These are phyloP conservation scores for Phytopythium ostracodes DNA, from an alignment of 352 stramenopile genomes.

Conservation along the genomic window DNA sequence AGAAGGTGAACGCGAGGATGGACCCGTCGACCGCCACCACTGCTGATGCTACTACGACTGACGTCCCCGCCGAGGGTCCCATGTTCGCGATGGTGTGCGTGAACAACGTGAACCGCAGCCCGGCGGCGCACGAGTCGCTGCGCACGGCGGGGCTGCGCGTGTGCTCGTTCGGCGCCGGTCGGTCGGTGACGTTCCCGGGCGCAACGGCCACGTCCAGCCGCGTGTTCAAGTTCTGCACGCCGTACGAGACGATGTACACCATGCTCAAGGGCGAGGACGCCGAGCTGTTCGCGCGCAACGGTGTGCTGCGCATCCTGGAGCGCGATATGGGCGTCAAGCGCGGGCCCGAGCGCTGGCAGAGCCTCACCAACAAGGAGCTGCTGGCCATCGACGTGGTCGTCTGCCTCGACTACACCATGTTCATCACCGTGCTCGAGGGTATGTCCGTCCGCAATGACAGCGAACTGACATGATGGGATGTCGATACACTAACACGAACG, in stretches of 20 bases:
- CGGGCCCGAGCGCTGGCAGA: constrained; percentile 74
- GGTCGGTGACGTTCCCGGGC: constrained; percentile 56
- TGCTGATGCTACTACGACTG: too few species aligned
- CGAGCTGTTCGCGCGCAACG: constrained; percentile 50
- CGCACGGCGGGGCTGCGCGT: constrained; percentile 53
- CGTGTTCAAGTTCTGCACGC: constrained; percentile 66
- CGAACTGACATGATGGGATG: too few species aligned
- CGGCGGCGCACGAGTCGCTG: constrained; percentile 64
- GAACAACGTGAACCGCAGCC: constrained; percentile 87
- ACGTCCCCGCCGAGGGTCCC: too few species aligned
- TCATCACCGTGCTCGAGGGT: constrained; percentile 70
- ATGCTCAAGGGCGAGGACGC: constrained; percentile 49
- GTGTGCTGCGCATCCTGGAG: constrained; percentile 66
- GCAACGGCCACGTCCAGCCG: constrained; percentile 24
- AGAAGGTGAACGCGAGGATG: constrained; percentile 1
- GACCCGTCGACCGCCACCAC: background rate
- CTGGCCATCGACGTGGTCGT: constrained; percentile 65
- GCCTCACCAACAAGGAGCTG: constrained; percentile 55
- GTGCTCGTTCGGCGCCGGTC: constrained; percentile 65
- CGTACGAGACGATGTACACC: constrained; percentile 60
- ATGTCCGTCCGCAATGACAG: too few species aligned
- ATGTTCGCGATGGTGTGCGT: constrained; percentile 81
- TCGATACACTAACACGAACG: background rate
- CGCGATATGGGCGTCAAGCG: constrained; percentile 70
- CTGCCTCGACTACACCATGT: constrained; percentile 82